phyloP scores from a whole-genome alignment of 1,284 basidiomycete species.

The Austroboletus novae-zelandiae region DNA sequence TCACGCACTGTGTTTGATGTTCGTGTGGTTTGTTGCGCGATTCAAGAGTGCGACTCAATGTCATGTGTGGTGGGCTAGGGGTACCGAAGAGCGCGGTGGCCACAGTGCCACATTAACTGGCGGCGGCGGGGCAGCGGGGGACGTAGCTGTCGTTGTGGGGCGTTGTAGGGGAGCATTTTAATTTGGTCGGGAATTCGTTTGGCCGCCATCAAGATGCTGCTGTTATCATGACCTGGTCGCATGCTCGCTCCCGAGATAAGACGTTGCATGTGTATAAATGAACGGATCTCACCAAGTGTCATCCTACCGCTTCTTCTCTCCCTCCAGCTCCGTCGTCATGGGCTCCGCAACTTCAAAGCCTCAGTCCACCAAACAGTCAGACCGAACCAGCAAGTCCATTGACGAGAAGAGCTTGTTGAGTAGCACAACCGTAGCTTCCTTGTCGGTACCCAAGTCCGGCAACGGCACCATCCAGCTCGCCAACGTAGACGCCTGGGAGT shows the following conservation, averaged over 20 bases:
- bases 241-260: constrained; percentile 19
- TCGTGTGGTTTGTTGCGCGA: too few relatives aligned
- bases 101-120: too few relatives aligned
- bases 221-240: constrained; percentile 11
- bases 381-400: constrained; percentile 21
- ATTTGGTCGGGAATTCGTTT: neutral
- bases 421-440: neutral
- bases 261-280: constrained; percentile 25
- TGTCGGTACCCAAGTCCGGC: constrained; percentile 35
- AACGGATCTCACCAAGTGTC: constrained; percentile 14
- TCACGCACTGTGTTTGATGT: too few relatives aligned
- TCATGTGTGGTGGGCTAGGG: too few relatives aligned
- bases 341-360: constrained; percentile 25
- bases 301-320: constrained; percentile 2
- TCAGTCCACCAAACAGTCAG: constrained; percentile 15
- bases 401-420: constrained; percentile 25
- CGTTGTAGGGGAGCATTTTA: too few relatives aligned
- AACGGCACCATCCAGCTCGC: constrained; percentile 60
- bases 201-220: neutral
- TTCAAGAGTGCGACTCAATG: too few relatives aligned
- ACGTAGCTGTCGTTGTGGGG: neutral
- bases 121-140: too few relatives aligned
- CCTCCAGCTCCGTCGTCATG: constrained; percentile 19
- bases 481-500: constrained; percentile 67
- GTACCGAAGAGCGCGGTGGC: too few relatives aligned